These are phyloP conservation scores for Bjerkandera adusta DNA, from an alignment of 1,284 basidiomycete species.

Conservation along the genomic window DNA sequence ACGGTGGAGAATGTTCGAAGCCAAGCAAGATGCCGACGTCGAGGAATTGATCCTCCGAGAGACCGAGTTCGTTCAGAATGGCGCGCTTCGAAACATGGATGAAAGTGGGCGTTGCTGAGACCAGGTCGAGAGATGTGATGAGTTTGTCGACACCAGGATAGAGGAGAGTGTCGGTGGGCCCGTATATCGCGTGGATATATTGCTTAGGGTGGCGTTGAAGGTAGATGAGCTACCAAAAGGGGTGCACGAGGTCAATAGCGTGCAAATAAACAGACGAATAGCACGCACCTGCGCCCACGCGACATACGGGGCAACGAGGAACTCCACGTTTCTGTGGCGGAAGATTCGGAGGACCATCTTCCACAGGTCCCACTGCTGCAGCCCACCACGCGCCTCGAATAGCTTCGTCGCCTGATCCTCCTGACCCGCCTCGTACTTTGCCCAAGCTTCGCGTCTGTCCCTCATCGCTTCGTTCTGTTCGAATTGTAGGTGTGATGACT, in stretches of 20 bases:
- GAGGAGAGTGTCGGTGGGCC: constrained; percentile 86
- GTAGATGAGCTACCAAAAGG: constrained; percentile 74
- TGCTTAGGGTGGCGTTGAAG: constrained; percentile 90
- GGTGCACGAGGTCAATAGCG: constrained; percentile 3
- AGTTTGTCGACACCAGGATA: constrained; percentile 91
- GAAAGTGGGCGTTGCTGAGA: constrained; percentile 67
- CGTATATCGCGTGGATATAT: constrained; percentile 95
- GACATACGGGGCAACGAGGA: constrained; percentile 93
- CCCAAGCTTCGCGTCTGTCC: constrained; percentile 83
- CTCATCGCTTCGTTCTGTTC: constrained; percentile 73
- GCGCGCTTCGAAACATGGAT: constrained; percentile 82
- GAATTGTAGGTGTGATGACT: constrained; percentile 46
- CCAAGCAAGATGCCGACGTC: constrained; percentile 93
- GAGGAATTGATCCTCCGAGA: constrained; percentile 91
- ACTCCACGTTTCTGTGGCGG: constrained; percentile 94
- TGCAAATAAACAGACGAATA: constrained; percentile 17
- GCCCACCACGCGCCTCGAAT: constrained; percentile 69
- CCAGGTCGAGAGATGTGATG: constrained; percentile 84
- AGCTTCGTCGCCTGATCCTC: constrained; percentile 84
- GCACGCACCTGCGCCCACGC: constrained; percentile 86
- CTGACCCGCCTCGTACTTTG: constrained; percentile 85
- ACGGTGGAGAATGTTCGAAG: constrained; percentile 83
- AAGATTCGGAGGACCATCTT: constrained; percentile 91
- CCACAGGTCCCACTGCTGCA: constrained; percentile 88
- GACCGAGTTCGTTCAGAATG: constrained; percentile 74